Conservation (phyloP, 169 alveolate species). For the Toxoplasma gondii region DNA sequence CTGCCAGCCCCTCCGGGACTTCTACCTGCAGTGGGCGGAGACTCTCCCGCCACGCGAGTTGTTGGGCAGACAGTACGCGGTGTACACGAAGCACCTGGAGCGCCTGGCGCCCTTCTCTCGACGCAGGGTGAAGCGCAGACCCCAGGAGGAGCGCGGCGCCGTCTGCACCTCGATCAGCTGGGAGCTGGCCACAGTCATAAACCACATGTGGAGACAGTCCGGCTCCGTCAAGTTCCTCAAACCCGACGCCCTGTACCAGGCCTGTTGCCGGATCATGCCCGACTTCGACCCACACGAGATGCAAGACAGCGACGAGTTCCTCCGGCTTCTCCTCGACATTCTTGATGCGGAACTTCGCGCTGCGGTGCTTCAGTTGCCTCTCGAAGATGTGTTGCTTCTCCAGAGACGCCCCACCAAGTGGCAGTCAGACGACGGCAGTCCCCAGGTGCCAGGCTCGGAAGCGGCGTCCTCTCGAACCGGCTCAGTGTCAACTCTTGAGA, state of each 20-base stretch:
- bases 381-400: slow-evolving; percentile 41
- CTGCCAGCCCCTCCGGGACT: slow-evolving; percentile 65
- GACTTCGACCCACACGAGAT: slow-evolving; percentile 68
- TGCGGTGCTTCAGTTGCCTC: slow-evolving; percentile 54
- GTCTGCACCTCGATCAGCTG: slow-evolving; percentile 45
- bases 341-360: slow-evolving; percentile 69
- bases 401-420: slow-evolving; percentile 47
- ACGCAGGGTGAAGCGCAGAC: slow-evolving; percentile 19
- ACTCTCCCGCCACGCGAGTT: slow-evolving; percentile 57
- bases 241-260: slow-evolving; percentile 69
- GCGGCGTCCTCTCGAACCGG: neutral
- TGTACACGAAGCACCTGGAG: slow-evolving; percentile 50
- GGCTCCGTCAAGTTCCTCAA: slow-evolving; percentile 65
- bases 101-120: neutral
- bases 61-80: slow-evolving; percentile 59
- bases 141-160: neutral
- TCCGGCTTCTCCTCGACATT: slow-evolving; percentile 66
- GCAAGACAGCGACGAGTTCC: slow-evolving; percentile 72
- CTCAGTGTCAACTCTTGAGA: neutral
- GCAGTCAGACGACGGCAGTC: slow-evolving; percentile 18
- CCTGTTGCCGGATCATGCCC: slow-evolving; percentile 69
- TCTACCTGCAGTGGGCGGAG: slow-evolving; percentile 60
- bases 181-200: slow-evolving; percentile 55
- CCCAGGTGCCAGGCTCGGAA: neutral
- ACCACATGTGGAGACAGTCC: slow-evolving; percentile 65